Evolutionary conservation across 2,329 filamentous ascomycete species (phyloP), one percentile per base, ranked within the genome.

Genomic region (Plenodomus lindquistii): DNA sequence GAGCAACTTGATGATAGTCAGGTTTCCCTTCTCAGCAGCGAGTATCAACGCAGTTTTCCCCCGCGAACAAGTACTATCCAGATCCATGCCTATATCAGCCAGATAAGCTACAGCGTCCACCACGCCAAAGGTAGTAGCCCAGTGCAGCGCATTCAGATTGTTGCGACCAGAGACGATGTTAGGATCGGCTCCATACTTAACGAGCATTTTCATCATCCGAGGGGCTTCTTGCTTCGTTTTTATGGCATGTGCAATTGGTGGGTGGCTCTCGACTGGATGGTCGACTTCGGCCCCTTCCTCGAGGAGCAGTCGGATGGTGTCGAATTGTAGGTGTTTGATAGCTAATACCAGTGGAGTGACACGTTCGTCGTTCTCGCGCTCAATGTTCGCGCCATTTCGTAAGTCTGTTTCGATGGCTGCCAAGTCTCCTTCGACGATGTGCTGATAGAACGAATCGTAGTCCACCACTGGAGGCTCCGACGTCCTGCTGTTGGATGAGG

Each of bases 11-110:
- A 51, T 55, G 27, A 54, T 36, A 7, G 40, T 45, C 6, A 42
- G 21, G 13, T 59, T 38, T 11, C 64, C 64, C 15, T 39, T 38
- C 10, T 56, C 51, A 16, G 61, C 61, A 3, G 64, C 60, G 8
- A 61, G 44, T 19, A 59, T 42, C 1, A 65, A 20, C 40, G 64
- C 50, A n/a, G 59, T 66, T 17, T 54, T 53, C 15, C 46, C 55
- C 24, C 35, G 44, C 11, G 36, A 31, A 20, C 57, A 62, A 20
- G 43, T 48, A 9, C 19, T 46, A 15, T 62, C 55, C 2, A 60
- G 42, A 24, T 64, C 50, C 36, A 62, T 46, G 8, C 52, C 56
- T 18, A 50, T 52, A 1, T 39, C 37, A 19, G 60, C 20, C 0
- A 66, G 50, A 17, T 54, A 60, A 13, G 60, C 52, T 10, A 59